A percentile compares a stretch with the other conserved stretches of the same genome.
phyloP scores from a whole-genome alignment of 176 grass and related monocot genomes.

The Carex pumila region DNA sequence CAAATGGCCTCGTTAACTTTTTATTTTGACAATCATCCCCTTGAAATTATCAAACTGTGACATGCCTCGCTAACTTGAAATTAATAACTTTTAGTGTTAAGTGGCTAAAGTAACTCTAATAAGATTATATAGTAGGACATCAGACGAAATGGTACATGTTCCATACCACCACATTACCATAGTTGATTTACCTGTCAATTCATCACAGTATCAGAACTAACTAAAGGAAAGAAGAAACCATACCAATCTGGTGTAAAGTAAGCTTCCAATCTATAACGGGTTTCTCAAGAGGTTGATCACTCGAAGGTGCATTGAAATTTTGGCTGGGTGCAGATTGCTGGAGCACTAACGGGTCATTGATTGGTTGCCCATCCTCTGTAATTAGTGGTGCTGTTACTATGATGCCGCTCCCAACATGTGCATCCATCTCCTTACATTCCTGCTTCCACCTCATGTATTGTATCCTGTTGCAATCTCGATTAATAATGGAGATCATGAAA shows the following conservation, averaged over 20 bases:
- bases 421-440: conserved; percentile 71
- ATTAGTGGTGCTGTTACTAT: conserved; percentile 87
- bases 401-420: conserved; percentile 93
- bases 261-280: conserved; percentile 93
- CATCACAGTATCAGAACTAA: neutral
- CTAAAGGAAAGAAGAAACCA: conserved; percentile 15
- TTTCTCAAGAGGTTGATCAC: conserved; percentile 42
- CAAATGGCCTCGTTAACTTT: neutral
- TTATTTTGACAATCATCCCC: neutral
- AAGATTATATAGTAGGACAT: neutral
- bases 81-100: neutral
- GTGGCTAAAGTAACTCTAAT: neutral
- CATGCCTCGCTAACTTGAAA: neutral
- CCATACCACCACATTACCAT: neutral
- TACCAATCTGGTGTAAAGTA: conserved; percentile 98
- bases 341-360: conserved; percentile 92
- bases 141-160: neutral
- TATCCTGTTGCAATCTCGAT: conserved; percentile 37
- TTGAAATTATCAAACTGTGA: neutral
- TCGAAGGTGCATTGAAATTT: neutral
- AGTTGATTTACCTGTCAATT: neutral
- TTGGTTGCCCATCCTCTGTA: conserved; percentile 76
- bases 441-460: conserved; percentile 96
- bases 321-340: conserved; percentile 53
- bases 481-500: neutral